Evolutionary conservation across 2,329 filamentous ascomycete species (phyloP), one percentile per base, ranked within the genome.

Genomic region (Pseudocercospora cruenta): DNA sequence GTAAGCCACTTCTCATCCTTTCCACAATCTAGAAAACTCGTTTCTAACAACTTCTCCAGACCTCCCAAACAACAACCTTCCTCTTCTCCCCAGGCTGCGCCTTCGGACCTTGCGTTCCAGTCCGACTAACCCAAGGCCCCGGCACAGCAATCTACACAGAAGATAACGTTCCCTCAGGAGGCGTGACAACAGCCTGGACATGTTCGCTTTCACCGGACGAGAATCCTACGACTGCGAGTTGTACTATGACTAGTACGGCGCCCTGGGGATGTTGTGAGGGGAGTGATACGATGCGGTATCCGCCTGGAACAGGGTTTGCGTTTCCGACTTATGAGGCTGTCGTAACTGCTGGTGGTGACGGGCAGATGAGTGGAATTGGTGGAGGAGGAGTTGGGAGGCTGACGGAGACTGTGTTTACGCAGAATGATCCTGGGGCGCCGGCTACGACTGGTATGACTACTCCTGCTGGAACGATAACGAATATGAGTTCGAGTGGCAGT

Each of bases 61-160:
- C 57, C 9, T 53, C 61, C 26, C 21, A 51, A 49, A 54, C 61
- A 36, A 63, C 61, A 31, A 63, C 61, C 53, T 63, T 45, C 61
- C 19, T 58, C 36, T 63, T 63, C 22, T 36, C 33, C 16, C 61
- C 61, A 5, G 61, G 61, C 53, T 63, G 61, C 39, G 61, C 36
- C 10, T 21, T 33, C 24, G 33, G 53, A 14, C 24, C 53, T n/a
- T 63, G 61, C 12, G 61, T 54, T 4, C 61, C 61, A 3, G 61
- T 63, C 21, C 57, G 51, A 12, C 21, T 63, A 14, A 63, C 58
- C 39, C 61, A 63, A 58, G 61, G 61, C 0, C 61, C 61, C 4
- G 61, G 61, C 21, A 58, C 54, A 7, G 61, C 61, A 12, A 58
- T 58, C 19, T 57, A 43, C 60, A 24, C 51, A 19, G 36, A 57